A percentile compares a stretch with the other conserved stretches of the same genome.
Conservation (phyloP, 768 basidiomycete species). For the Strobilomyces confusus region DNA sequence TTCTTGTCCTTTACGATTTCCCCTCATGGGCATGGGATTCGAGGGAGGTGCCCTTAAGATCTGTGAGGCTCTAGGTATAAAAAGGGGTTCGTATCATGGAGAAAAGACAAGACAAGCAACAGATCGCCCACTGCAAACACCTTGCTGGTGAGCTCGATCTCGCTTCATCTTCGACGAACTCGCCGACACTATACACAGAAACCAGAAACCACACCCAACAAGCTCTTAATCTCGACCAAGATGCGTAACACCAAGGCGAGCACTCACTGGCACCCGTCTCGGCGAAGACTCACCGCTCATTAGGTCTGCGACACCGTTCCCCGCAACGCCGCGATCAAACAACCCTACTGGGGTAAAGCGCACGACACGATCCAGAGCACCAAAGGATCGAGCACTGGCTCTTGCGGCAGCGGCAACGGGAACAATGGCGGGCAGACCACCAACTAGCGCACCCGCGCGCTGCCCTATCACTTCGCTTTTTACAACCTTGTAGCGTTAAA, state of each 20-base stretch:
- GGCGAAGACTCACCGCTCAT: neutral
- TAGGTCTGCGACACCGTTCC: constrained; percentile 3
- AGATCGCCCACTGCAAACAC: neutral
- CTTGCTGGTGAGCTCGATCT: constrained; percentile 10
- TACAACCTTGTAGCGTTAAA: constrained; percentile 9
- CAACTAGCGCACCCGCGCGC: neutral
- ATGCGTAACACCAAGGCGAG: constrained; percentile 13
- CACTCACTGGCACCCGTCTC: neutral
- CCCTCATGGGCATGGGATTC: neutral
- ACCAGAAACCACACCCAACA: neutral
- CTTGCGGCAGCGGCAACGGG: neutral
- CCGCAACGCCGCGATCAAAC: constrained; percentile 6
- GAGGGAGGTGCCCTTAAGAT: neutral
- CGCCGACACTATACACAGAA: constrained; percentile 4
- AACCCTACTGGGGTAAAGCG: constrained; percentile 10
- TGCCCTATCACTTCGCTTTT: neutral
- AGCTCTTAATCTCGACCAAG: neutral
- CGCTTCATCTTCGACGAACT: neutral
- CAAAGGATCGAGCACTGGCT: neutral
- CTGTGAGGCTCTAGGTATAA: constrained; percentile 15
- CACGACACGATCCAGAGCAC: neutral
- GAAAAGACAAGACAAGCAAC: neutral
- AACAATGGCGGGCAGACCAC: neutral
- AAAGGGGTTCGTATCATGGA: neutral
- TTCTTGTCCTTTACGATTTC: neutral